A percentile compares a stretch with the other conserved stretches of the same genome.
Evolutionary conservation across 805 yeast genomes (phyloP).

Genomic region (Clavispora santaluciae): DNA sequence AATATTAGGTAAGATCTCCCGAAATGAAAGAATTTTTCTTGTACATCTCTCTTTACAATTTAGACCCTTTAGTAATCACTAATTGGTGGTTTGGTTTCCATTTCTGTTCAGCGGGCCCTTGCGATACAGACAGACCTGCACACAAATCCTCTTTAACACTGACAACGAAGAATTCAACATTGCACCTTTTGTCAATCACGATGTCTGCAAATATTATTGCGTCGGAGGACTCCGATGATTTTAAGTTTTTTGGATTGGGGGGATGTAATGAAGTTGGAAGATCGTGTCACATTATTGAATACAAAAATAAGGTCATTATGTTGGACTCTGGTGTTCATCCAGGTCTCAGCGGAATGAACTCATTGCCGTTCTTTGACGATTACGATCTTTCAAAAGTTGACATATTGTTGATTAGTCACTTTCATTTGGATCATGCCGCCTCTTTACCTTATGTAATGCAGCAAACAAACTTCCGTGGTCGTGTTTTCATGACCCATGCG

Average conservation of each 20-base stretch:
- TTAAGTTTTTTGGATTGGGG: constrained; percentile 82
- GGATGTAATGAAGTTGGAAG: constrained; percentile 99
- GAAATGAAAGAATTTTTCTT: too few species aligned
- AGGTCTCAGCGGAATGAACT: constrained; percentile 82
- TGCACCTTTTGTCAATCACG: background rate
- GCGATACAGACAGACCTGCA: too few species aligned
- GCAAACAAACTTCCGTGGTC: constrained; percentile 88
- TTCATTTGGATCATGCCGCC: constrained; percentile 97
- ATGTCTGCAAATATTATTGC: constrained; percentile 11
- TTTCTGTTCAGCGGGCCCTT: too few species aligned
- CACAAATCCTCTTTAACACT: background rate
- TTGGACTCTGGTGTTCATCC: constrained; percentile 98
- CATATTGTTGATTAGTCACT: constrained; percentile 81
- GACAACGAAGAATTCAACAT: background rate
- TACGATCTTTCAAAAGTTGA: constrained; percentile 87
- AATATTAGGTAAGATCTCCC: too few species aligned
- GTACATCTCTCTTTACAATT: too few species aligned
- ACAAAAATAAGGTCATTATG: constrained; percentile 93
- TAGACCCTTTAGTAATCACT: too few species aligned
- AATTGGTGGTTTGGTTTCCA: too few species aligned
- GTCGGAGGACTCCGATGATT: constrained; percentile 32
- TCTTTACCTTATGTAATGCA: constrained; percentile 97
- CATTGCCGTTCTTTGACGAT: constrained; percentile 93
- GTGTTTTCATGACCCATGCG: constrained; percentile 99
- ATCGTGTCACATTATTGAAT: constrained; percentile 88